Conservation (phyloP, 2,329 filamentous ascomycete species). For the Trichoderma semiorbis region DNA sequence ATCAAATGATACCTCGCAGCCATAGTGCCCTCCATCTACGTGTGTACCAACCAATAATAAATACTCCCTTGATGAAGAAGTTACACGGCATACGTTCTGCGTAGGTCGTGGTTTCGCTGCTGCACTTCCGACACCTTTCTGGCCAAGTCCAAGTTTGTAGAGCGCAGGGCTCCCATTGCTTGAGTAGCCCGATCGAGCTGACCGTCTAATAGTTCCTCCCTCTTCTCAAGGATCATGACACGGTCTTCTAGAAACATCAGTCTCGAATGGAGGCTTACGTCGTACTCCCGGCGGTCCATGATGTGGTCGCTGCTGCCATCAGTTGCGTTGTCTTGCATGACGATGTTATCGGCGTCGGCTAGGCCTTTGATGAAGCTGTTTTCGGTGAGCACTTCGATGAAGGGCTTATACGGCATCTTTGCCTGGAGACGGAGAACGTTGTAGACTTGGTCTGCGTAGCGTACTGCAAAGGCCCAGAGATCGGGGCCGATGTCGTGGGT, state of each 20-base stretch:
- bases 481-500: conserved; percentile 5
- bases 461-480: neutral
- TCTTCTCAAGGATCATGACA: conserved; percentile 9
- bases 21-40: neutral
- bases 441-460: conserved; percentile 11
- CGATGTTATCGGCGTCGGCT: neutral
- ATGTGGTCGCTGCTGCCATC: neutral
- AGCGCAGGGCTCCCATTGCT: neutral
- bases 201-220: neutral
- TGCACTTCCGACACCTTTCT: conserved; percentile 15
- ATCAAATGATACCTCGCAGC: neutral
- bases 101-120: conserved; percentile 12
- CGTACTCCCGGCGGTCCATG: neutral
- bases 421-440: conserved; percentile 7
- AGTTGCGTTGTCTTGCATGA: neutral
- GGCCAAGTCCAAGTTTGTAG: conserved; percentile 10
- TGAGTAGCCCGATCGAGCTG: neutral
- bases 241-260: conserved; percentile 14
- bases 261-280: neutral
- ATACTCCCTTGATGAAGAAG: neutral
- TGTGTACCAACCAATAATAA: neutral
- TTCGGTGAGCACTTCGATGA: conserved; percentile 9
- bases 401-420: conserved; percentile 8
- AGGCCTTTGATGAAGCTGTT: neutral
- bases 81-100: conserved; percentile 4